phyloP scores from a whole-genome alignment of 2,329 filamentous ascomycete species.

The Apiospora malaysiana region DNA sequence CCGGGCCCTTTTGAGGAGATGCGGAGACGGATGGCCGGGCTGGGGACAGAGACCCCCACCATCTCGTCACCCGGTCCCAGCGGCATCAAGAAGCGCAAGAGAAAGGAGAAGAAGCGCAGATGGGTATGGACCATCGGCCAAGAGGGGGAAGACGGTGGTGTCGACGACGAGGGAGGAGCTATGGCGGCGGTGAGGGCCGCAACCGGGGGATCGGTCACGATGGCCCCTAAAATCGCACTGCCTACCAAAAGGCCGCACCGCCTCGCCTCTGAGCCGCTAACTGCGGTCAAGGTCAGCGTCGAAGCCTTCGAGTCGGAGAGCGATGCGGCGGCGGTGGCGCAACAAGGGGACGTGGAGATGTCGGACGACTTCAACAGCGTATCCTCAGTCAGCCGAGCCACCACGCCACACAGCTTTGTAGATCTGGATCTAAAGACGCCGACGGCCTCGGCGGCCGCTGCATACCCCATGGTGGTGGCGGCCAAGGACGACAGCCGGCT shows the following conservation, averaged over 20 bases:
- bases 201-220: constrained; percentile 26
- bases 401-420: constrained; percentile 39
- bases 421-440: constrained; percentile 49
- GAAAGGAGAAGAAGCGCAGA: constrained; percentile 64
- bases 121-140: constrained; percentile 72
- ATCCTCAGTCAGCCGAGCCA: constrained; percentile 41
- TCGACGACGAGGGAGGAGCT: constrained; percentile 46
- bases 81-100: constrained; percentile 59
- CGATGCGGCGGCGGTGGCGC: constrained; percentile 30
- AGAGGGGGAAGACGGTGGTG: constrained; percentile 44
- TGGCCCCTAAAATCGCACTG: constrained; percentile 19
- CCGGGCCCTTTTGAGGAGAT: constrained; percentile 69
- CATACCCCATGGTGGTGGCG: constrained; percentile 15
- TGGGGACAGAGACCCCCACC: constrained; percentile 48
- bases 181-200: constrained; percentile 46
- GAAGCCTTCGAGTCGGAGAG: constrained; percentile 44
- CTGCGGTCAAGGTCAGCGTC: constrained; percentile 40
- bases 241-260: constrained; percentile 24
- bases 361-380: constrained; percentile 51
- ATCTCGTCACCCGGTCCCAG: constrained; percentile 46
- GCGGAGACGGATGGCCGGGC: constrained; percentile 60
- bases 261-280: constrained; percentile 19
- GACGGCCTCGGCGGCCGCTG: constrained; percentile 33
- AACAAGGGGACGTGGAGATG: constrained; percentile 52
- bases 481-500: constrained; percentile 30